Percentiles rank a stretch among this genome's conserved stretches.
Conservation (phyloP, 2,329 filamentous ascomycete genomes). For the Ceratocystiopsis sp. region DNA sequence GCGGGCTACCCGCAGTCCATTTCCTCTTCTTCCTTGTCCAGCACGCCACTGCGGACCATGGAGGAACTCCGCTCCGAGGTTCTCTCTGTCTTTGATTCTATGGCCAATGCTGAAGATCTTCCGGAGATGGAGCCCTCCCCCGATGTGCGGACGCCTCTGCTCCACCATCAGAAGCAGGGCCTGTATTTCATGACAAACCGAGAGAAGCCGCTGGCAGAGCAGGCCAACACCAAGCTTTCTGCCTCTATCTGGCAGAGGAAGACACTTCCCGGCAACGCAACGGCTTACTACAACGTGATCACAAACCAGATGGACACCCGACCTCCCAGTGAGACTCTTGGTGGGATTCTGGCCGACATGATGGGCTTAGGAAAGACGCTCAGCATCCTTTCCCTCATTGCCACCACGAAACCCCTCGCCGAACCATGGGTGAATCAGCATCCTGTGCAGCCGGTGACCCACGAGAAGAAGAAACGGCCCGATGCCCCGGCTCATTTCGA, state of each 20-base stretch:
- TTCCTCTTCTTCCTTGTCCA: background rate
- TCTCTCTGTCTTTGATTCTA: constrained; percentile 71
- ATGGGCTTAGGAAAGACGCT: constrained; percentile 83
- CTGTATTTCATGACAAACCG: constrained; percentile 71
- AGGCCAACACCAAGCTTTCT: constrained; percentile 38
- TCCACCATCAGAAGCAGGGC: constrained; percentile 80
- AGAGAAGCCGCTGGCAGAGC: constrained; percentile 48
- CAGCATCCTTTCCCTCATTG: constrained; percentile 65
- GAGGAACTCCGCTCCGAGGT: constrained; percentile 82
- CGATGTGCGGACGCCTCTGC: constrained; percentile 47
- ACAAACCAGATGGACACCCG: constrained; percentile 48
- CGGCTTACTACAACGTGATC: constrained; percentile 66
- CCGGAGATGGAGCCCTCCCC: constrained; percentile 51
- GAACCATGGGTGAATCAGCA: constrained; percentile 38
- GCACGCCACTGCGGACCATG: constrained; percentile 35
- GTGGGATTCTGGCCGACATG: constrained; percentile 68
- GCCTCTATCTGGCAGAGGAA: constrained; percentile 64
- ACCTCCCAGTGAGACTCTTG: constrained; percentile 48
- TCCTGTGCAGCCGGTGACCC: constrained; percentile 31
- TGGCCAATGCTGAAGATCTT: constrained; percentile 59
- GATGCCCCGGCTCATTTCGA: constrained; percentile 16
- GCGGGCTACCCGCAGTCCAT: background rate
- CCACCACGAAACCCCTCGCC: constrained; percentile 46
- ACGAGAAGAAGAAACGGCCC: constrained; percentile 22
- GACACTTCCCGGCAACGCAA: constrained; percentile 31